phyloP scores from a whole-genome alignment of 2,329 filamentous ascomycete species.

The Celoporthe dispersa region DNA sequence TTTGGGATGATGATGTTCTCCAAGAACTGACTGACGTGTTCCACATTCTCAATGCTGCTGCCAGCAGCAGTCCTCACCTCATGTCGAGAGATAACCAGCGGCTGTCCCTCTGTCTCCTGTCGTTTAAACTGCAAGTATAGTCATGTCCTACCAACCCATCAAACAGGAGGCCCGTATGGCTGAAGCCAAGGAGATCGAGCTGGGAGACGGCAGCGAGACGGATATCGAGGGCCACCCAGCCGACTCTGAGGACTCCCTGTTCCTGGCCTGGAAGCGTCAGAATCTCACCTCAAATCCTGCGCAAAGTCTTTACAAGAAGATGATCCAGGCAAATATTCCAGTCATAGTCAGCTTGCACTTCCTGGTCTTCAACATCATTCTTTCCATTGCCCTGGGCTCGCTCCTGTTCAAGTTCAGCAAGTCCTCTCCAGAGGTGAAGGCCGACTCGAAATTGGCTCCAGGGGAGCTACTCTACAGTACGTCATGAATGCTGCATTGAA shows the following conservation, averaged over 20 bases:
- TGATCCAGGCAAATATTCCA: slow-evolving; percentile 10
- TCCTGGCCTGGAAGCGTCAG: background rate
- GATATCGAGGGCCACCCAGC: slow-evolving; percentile 12
- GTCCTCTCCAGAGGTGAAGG: background rate
- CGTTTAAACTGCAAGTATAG: background rate
- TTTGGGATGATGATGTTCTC: background rate
- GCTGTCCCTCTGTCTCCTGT: background rate
- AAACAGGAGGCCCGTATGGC: slow-evolving; percentile 7
- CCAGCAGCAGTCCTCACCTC: background rate
- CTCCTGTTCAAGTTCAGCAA: slow-evolving; percentile 10
- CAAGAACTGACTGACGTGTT: no score
- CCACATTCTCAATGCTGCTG: background rate
- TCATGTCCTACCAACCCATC: slow-evolving; percentile 18
- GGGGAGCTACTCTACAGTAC: slow-evolving; percentile 17
- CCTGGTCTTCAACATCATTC: slow-evolving; percentile 2
- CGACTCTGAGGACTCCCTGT: slow-evolving; percentile 3
- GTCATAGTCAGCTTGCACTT: slow-evolving; percentile 20
- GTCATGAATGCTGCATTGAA: background rate
- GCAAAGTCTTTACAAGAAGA: slow-evolving; percentile 12
- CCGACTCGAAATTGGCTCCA: background rate
- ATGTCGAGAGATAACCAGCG: background rate
- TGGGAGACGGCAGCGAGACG: slow-evolving; percentile 17
- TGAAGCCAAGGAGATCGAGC: slow-evolving; percentile 14
- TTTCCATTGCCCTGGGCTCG: slow-evolving; percentile 12
- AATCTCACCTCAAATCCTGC: background rate